Percentiles rank a stretch among this genome's conserved stretches.
Evolutionary conservation across 768 basidiomycete species (phyloP).

Genomic region (Boletus pseudo-olivaceus): DNA sequence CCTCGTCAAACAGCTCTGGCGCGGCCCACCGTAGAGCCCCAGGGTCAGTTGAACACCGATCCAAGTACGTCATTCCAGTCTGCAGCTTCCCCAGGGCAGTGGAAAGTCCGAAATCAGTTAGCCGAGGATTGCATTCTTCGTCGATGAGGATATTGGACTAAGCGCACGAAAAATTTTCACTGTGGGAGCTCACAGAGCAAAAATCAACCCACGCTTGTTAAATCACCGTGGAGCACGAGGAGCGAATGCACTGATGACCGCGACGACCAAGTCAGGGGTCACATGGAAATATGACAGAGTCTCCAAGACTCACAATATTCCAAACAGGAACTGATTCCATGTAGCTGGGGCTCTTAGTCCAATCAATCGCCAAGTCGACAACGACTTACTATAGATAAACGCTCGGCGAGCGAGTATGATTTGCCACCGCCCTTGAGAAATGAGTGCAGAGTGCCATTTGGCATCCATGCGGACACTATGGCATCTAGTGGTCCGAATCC

Average conservation of each 20-base stretch:
- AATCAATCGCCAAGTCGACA: neutral
- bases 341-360: neutral
- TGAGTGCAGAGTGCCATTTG: constrained; percentile 13
- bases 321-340: constrained; percentile 2
- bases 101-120: constrained; percentile 46
- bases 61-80: constrained; percentile 29
- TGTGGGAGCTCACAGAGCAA: neutral
- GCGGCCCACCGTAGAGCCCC: constrained; percentile 30
- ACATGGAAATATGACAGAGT: neutral
- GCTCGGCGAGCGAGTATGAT: neutral
- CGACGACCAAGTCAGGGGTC: neutral
- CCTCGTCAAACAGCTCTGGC: constrained; percentile 25
- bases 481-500: constrained; percentile 17
- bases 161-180: neutral
- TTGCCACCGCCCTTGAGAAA: constrained; percentile 9
- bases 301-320: constrained; percentile 2
- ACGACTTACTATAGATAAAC: neutral
- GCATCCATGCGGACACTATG: constrained; percentile 20
- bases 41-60: constrained; percentile 20
- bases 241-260: constrained; percentile 3
- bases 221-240: constrained; percentile 20
- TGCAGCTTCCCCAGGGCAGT: constrained; percentile 16
- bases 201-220: constrained; percentile 15
- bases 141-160: constrained; percentile 33
- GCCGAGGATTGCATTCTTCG: constrained; percentile 33